Evolutionary conservation across 345 rosid genomes (phyloP), one percentile per base, ranked within the genome.

Genomic region (Trapa bicornis): DNA sequence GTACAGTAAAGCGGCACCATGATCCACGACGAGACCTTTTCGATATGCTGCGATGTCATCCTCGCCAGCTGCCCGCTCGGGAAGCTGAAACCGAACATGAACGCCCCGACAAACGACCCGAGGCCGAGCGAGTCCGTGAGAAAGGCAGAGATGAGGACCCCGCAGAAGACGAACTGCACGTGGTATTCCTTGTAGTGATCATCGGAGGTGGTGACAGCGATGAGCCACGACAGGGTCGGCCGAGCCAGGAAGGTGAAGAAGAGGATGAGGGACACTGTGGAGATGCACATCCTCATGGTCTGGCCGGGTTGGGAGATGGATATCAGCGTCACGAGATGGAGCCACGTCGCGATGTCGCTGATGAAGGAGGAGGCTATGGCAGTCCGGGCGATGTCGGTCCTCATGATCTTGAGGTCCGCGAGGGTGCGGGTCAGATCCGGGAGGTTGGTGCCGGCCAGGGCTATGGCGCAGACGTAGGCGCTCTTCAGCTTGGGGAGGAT

Each of bases 391-490:
- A 84, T 73, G 1, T 86, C 89, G 0, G 89, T 63, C 69, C 83
- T 85, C 33, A 89, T 87, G 37, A 85, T 85, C 78, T 89, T 91
- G 68, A 85, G 78, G 71, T 87, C 84, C 0, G 86, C 79, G 33
- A 89, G 87, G 42, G 78, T 72, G 37, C 76, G 78, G 3, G 85
- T 84, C 11, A 85, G 80, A 52, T 80, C 89, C 0, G 94, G 83
- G 61, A 87, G 83, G 79, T 86, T 91, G 1, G 96, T 88, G 52
- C 81, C 75, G 0, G 79, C 67, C 6, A 85, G 79, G 29, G 84
- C 72, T 12, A 85, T 60, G 1, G 83, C 81, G 80, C 89, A 85
- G 65, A 68, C 81, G 38, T 84, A 68, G 6, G 74, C 74, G 32
- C 69, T 56, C 65, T 0, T 48, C 70, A 62, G 54, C 85, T 86